phyloP scores from a whole-genome alignment of 495 filamentous ascomycete species.

The Tuber borchii region DNA sequence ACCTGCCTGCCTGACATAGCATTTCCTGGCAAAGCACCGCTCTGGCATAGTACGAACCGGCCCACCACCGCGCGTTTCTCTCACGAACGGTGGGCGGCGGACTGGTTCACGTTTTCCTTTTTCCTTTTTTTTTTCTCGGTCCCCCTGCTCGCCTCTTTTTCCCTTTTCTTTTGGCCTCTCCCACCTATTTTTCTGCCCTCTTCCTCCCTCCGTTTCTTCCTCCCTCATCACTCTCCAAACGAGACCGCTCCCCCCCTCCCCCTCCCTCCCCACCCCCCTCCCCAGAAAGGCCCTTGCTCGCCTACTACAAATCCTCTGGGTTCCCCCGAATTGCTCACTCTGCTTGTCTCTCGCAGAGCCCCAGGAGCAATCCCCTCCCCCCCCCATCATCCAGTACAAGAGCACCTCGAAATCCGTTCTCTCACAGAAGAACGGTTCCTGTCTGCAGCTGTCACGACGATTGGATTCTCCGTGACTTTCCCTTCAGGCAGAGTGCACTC shows the following conservation, averaged over 20 bases:
- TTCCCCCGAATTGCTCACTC: conserved; percentile 36
- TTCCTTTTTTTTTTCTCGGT: conserved; percentile 26
- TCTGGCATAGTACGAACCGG: not conserved
- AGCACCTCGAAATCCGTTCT: conserved; percentile 23
- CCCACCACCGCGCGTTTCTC: conserved; percentile 20
- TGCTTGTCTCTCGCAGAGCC: conserved; percentile 32
- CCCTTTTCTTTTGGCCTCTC: conserved; percentile 29
- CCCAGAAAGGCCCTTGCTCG: conserved; percentile 34
- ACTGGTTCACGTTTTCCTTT: conserved; percentile 19
- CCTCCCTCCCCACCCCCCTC: conserved; percentile 19
- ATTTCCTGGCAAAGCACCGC: not conserved
- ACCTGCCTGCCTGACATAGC: not conserved
- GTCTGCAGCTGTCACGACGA: conserved; percentile 31
- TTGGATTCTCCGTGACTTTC: conserved; percentile 39
- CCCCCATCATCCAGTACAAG: conserved; percentile 12
- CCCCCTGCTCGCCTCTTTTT: conserved; percentile 33
- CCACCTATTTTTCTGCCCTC: conserved; percentile 17
- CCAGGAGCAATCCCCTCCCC: conserved; percentile 23
- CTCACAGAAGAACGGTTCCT: conserved; percentile 26
- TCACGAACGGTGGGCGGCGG: conserved; percentile 31
- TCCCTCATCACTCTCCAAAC: conserved; percentile 25
- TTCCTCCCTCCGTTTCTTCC: conserved; percentile 10
- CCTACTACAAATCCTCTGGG: conserved; percentile 39
- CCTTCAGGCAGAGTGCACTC: conserved; percentile 38
- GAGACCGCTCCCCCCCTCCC: conserved; percentile 21